Base-by-base conservation (phyloP, 352 stramenopile species). In the Phytopythium boreale region DNA sequence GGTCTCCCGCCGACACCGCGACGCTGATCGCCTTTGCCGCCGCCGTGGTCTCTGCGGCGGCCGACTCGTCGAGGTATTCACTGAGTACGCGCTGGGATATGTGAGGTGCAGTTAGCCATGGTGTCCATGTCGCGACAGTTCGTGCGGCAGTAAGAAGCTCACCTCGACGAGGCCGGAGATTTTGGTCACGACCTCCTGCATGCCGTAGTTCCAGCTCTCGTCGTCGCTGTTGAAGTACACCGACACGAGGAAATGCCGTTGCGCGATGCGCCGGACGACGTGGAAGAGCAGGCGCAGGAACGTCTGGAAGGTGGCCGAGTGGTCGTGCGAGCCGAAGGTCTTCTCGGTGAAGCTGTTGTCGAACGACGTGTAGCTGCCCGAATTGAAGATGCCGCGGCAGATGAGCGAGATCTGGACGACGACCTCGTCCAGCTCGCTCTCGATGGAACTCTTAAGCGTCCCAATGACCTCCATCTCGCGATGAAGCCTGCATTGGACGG, bases 401-500 rank as follows among this genome's bases (percentile, higher is more conserved):
- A 93, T 84, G 31, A 82, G 74, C 31, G 84, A 88, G 47, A 95
- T 80, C 39, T 88, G 67, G 26, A 72, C 63, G 27, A 93, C 67
- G 2, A 91, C 76, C 26, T 77, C 74, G 61, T 86, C 68, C 34
- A 95, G 67, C 26, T 93, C 84, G 56, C 80, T 69, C 50, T 90
- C 76, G 8, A 90, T 78, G 1, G 79, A 88, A 34, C 68, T 89
- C 59, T 90, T 89, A 41, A 95, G 77, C 19, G 80, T 85, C 2
- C 84, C 82, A 58, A 90, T 84, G 4, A 87, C 78, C 70, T 93
- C 87, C 64, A 88, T 78, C 58, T 95, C 84, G 26, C 84, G 79
- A 27, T 88, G 84, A 17, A 93, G 68, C 36, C 86, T 93, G 58
- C 15, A 63, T 34, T 64, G 29, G 51, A 39, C 41, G 31, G 39